Evolutionary conservation across 2,329 filamentous ascomycete genomes (phyloP).

Genomic region (Stemphylium beticola): DNA sequence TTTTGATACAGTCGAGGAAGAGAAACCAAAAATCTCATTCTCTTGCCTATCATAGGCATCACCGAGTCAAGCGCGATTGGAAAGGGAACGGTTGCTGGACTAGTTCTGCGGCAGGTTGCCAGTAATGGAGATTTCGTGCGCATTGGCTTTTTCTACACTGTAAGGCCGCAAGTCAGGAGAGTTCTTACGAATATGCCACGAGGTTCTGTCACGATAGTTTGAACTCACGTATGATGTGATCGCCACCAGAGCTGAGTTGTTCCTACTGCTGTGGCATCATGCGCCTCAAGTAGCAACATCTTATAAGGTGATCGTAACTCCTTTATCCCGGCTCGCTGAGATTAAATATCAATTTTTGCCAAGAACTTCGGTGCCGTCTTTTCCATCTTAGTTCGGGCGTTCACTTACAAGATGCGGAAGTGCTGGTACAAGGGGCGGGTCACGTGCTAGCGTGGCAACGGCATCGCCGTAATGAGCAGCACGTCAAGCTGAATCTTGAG

Average conservation of each 20-base stretch:
- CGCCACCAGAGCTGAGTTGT: neutral
- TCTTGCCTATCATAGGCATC: neutral
- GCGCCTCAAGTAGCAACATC: neutral
- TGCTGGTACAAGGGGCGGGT: neutral
- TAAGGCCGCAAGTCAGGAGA: neutral
- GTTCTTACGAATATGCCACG: conserved; percentile 10
- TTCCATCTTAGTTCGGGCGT: neutral
- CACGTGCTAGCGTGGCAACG: conserved; percentile 10
- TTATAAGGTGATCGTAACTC: too few relatives aligned
- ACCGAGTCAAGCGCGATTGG: conserved; percentile 1
- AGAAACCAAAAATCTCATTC: neutral
- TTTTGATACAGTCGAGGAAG: neutral
- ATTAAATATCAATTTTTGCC: neutral
- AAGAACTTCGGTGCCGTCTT: neutral
- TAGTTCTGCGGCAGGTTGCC: neutral
- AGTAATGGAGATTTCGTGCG: neutral
- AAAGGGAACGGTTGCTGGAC: neutral
- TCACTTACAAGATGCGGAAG: neutral
- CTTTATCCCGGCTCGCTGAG: neutral
- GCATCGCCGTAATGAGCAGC: conserved; percentile 5
- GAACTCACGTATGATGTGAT: neutral
- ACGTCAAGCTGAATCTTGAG: neutral
- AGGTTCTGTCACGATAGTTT: neutral
- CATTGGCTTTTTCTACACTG: conserved; percentile 1
- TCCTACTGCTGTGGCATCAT: neutral